Percentiles rank a stretch among this genome's conserved stretches.
Evolutionary conservation across 306 rosid genomes (phyloP).

Genomic region (Hippophae tibetana): DNA sequence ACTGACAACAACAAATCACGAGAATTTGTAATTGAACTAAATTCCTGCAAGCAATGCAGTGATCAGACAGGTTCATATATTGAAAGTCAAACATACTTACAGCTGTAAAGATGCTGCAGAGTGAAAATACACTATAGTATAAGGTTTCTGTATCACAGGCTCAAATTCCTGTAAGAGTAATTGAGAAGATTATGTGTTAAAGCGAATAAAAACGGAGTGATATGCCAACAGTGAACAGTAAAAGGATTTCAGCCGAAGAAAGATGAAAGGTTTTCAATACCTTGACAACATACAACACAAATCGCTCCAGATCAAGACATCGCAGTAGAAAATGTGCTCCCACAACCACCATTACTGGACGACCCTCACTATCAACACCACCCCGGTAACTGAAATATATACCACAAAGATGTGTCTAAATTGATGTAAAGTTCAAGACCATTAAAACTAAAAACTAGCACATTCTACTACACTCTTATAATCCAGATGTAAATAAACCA

Average conservation of each 20-base stretch:
- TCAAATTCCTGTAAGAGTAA: conserved; percentile 76
- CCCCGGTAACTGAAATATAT: conserved; percentile 76
- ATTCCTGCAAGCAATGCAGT: not conserved
- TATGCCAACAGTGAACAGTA: not conserved
- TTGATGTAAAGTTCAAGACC: conserved; percentile 10
- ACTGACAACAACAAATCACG: not conserved
- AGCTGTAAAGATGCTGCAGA: conserved; percentile 92
- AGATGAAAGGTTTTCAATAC: conserved; percentile 33
- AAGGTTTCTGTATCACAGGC: conserved; percentile 91
- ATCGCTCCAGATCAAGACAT: conserved; percentile 96
- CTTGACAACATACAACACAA: conserved; percentile 77
- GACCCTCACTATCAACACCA: conserved; percentile 95
- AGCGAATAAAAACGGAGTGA: no score
- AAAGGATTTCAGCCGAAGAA: conserved; percentile 5
- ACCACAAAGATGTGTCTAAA: conserved; percentile 1
- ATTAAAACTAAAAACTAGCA: conserved; percentile 5
- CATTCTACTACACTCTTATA: no score
- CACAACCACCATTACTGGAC: conserved; percentile 89
- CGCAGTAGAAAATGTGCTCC: conserved; percentile 97
- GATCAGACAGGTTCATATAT: not conserved
- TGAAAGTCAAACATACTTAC: conserved; percentile 49
- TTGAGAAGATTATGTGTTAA: not conserved
- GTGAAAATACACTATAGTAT: conserved; percentile 83
- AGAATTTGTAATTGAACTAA: not conserved
- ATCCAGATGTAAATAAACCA: not conserved